A percentile compares a stretch with the other conserved stretches of the same genome.
These are phyloP conservation scores for Chlorophyllum brunneum DNA, from an alignment of 768 basidiomycete genomes.

Conservation along the genomic window DNA sequence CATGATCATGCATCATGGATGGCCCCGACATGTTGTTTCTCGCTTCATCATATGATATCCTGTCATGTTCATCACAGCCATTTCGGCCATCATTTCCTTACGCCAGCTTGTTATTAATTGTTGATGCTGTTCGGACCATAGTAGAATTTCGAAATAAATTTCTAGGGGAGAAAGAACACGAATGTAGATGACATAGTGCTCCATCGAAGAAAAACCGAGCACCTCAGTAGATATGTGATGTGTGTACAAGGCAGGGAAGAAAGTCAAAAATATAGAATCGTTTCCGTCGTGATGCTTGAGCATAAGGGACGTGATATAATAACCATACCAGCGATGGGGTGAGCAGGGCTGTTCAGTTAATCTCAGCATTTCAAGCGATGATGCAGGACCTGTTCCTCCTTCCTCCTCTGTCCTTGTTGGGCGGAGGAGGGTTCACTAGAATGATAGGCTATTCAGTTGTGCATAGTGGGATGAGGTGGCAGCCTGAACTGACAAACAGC, in stretches of 20 bases:
- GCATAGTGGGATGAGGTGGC: neutral
- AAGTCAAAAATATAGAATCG: constrained; percentile 5
- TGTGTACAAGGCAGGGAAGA: constrained; percentile 4
- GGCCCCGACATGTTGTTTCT: neutral
- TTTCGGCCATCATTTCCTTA: no score
- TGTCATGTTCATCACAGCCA: no score
- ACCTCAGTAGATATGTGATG: constrained; percentile 9
- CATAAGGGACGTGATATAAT: constrained; percentile 3
- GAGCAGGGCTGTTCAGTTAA: constrained; percentile 16
- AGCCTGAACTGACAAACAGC: constrained; percentile 73
- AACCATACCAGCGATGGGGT: constrained; percentile 8
- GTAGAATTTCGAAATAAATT: neutral
- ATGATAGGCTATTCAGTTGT: neutral
- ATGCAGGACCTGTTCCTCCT: constrained; percentile 55
- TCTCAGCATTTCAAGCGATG: constrained; percentile 53
- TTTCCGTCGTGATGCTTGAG: constrained; percentile 11
- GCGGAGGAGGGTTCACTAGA: constrained; percentile 74
- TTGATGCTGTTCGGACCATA: neutral
- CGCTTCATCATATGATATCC: constrained; percentile 2
- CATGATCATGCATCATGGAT: constrained; percentile 3
- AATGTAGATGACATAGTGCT: constrained; percentile 10
- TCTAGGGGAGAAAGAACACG: constrained; percentile 7
- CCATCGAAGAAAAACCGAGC: constrained; percentile 2
- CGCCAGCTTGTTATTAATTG: no score
- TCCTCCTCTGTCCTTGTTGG: constrained; percentile 46